phyloP scores from a whole-genome alignment of 2,329 filamentous ascomycete genomes.

The Trichoderma sp. region DNA sequence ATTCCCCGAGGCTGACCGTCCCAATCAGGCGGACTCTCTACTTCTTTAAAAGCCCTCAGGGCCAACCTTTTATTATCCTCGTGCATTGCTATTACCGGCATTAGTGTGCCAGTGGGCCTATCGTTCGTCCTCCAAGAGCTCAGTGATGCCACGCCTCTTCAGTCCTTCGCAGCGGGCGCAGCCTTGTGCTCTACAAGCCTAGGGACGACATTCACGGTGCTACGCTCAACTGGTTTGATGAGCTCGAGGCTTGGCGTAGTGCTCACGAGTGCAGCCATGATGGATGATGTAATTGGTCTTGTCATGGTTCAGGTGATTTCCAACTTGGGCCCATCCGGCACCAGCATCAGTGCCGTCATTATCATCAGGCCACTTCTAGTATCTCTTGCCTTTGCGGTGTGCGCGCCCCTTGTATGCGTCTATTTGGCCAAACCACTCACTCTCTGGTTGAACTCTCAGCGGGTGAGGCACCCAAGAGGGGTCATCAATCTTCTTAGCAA shows the following conservation, averaged over 20 bases:
- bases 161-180: conserved; percentile 72
- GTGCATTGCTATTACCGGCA: conserved; percentile 66
- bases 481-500: conserved; percentile 32
- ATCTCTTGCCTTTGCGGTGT: conserved; percentile 53
- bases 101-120: conserved; percentile 63
- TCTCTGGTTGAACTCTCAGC: conserved; percentile 36
- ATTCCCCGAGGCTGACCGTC: not conserved
- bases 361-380: conserved; percentile 50
- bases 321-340: conserved; percentile 52
- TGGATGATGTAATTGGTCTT: conserved; percentile 78
- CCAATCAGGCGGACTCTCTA: conserved; percentile 54
- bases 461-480: conserved; percentile 31
- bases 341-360: conserved; percentile 35
- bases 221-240: conserved; percentile 46
- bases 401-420: conserved; percentile 50
- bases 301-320: conserved; percentile 77
- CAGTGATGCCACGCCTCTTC: conserved; percentile 53
- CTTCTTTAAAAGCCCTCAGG: conserved; percentile 45
- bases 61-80: conserved; percentile 62
- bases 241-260: conserved; percentile 59
- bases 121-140: conserved; percentile 62
- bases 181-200: conserved; percentile 74
- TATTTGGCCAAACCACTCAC: conserved; percentile 48
- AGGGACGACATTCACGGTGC: conserved; percentile 66
- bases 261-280: conserved; percentile 72